Conservation (phyloP, 768 basidiomycete species). For the Leucogyrophana mollusca region DNA sequence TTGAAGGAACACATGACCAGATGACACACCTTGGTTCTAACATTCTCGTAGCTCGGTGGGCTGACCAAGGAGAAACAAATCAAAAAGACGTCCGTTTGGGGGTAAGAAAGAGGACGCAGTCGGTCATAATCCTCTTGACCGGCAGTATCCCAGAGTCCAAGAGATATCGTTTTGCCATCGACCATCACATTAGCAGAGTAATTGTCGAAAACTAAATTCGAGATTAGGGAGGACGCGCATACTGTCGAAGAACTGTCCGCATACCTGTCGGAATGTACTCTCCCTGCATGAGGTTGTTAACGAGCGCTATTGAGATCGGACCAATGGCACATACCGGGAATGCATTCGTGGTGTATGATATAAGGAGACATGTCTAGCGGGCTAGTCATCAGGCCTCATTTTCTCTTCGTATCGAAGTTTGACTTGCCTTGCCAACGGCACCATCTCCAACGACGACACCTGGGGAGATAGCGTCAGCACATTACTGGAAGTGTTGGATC, state of each 20-base stretch:
- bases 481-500: constrained; percentile 10
- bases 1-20: constrained; percentile 1
- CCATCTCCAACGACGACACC: constrained; percentile 99
- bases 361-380: constrained; percentile 91
- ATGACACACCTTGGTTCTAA: constrained; percentile 84
- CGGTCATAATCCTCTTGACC: constrained; percentile 99
- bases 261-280: constrained; percentile 95
- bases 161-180: constrained; percentile 96
- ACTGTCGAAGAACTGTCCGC: constrained; percentile 12
- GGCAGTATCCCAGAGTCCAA: constrained; percentile 99
- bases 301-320: constrained; percentile 1
- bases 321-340: constrained; percentile 69
- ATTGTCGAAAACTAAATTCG: constrained; percentile 86
- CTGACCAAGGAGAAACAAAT: constrained; percentile 99
- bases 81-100: constrained; percentile 98
- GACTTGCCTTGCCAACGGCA: constrained; percentile 92
- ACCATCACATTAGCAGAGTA: constrained; percentile 99
- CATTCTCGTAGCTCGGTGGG: constrained; percentile 98
- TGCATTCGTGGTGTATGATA: constrained; percentile 99
- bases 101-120: constrained; percentile 95
- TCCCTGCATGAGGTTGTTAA: constrained; percentile 52
- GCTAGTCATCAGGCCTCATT: constrained; percentile 14
- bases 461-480: constrained; percentile 39
- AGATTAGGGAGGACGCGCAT: constrained; percentile 9
- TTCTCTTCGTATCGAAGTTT: constrained; percentile 6